Percentiles rank a stretch among this genome's conserved stretches.
These are phyloP conservation scores for Phoenix roebelenii DNA, from an alignment of 176 grass and related monocot species.

Conservation along the genomic window DNA sequence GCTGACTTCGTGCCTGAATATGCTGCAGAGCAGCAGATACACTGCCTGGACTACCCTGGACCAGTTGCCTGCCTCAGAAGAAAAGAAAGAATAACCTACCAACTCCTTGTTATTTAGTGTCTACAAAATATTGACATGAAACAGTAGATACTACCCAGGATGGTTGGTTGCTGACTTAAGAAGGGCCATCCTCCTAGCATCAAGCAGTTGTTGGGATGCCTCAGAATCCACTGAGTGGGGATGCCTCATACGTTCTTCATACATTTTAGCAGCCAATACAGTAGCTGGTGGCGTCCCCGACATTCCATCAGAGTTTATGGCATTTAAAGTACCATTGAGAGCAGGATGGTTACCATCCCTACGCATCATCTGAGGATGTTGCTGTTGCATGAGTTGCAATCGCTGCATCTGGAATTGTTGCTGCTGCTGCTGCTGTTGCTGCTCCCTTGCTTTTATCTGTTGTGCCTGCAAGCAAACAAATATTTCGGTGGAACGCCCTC, in stretches of 20 bases:
- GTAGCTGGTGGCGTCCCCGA: conserved; percentile 30
- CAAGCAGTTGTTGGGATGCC: conserved; percentile 57
- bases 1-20: conserved; percentile 59
- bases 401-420: conserved; percentile 29
- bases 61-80: conserved; percentile 35
- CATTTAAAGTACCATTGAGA: conserved; percentile 30
- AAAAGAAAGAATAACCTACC: conserved; percentile 9
- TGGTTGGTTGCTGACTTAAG: conserved; percentile 60
- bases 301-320: conserved; percentile 49
- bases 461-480: conserved; percentile 19
- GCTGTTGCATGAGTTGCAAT: conserved; percentile 61
- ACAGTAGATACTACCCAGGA: conserved; percentile 31
- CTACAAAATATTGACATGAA: conserved; percentile 3
- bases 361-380: conserved; percentile 34
- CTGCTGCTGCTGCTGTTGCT: conserved; percentile 26
- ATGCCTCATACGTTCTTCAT: conserved; percentile 67
- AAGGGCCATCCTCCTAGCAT: conserved; percentile 50
- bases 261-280: conserved; percentile 61
- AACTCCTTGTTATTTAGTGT: neutral
- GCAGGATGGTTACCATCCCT: conserved; percentile 9
- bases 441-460: conserved; percentile 65
- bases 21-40: conserved; percentile 52
- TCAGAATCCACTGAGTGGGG: conserved; percentile 44
- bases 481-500: no score
- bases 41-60: conserved; percentile 47